Conservation (phyloP, 176 grass and related monocot genomes). For the Avena eriantha region DNA sequence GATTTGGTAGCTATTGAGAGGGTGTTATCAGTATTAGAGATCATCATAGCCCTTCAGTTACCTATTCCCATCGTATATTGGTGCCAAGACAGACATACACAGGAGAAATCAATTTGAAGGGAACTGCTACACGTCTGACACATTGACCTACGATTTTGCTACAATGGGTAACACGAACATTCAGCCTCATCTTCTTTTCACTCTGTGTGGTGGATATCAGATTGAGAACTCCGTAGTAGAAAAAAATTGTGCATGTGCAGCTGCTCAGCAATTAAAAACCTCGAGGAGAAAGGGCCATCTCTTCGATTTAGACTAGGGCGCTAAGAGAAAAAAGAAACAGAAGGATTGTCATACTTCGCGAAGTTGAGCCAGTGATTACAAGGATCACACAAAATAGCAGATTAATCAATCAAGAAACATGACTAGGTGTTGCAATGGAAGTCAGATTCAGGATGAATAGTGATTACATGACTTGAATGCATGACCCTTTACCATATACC, state of each 20-base stretch:
- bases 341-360: background rate
- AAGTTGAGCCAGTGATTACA: background rate
- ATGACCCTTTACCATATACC: too few species aligned
- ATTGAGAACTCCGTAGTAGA: background rate
- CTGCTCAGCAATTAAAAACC: conserved; percentile 3
- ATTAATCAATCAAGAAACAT: conserved; percentile 23
- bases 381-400: background rate
- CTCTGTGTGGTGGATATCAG: background rate
- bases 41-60: background rate
- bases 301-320: background rate
- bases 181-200: background rate
- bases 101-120: background rate
- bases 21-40: background rate
- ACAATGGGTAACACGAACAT: background rate
- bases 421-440: background rate
- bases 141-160: background rate
- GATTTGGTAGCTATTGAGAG: background rate
- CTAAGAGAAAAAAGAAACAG: background rate
- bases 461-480: conserved; percentile 13
- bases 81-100: background rate
- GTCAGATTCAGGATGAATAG: background rate
- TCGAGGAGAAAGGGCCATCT: background rate
- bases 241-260: background rate
- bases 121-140: background rate
- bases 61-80: background rate